A percentile compares a stretch with the other conserved stretches of the same genome.
Evolutionary conservation across 768 basidiomycete species (phyloP).

Genomic region (Boletus rex-veris): DNA sequence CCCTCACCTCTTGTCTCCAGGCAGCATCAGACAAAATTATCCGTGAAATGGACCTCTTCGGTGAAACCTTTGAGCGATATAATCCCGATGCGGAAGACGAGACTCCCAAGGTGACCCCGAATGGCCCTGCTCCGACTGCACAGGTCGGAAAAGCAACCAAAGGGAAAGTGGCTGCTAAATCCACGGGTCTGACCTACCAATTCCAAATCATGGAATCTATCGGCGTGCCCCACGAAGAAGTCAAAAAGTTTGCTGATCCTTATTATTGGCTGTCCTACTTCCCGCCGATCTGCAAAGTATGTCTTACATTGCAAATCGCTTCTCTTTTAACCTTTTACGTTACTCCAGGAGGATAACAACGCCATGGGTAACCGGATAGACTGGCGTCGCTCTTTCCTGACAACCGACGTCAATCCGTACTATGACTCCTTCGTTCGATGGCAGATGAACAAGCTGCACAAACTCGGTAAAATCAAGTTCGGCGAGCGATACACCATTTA

Average conservation of each 20-base stretch:
- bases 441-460: slow-evolving; percentile 93
- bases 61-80: slow-evolving; percentile 73
- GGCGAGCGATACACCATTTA: slow-evolving; percentile 98
- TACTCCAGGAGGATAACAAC: slow-evolving; percentile 62
- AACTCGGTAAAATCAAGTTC: slow-evolving; percentile 91
- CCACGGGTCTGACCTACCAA: slow-evolving; percentile 91
- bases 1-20: slow-evolving; percentile 37
- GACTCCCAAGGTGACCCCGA: slow-evolving; percentile 38
- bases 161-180: slow-evolving; percentile 90
- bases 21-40: slow-evolving; percentile 97
- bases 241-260: slow-evolving; percentile 97
- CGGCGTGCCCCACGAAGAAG: slow-evolving; percentile 80
- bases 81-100: slow-evolving; percentile 43
- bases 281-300: slow-evolving; percentile 88
- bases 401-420: slow-evolving; percentile 94
- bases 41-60: slow-evolving; percentile 95
- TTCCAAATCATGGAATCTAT: slow-evolving; percentile 99
- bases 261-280: slow-evolving; percentile 90
- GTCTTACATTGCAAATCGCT: slow-evolving; percentile 21
- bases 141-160: slow-evolving; percentile 86
- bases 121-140: slow-evolving; percentile 40
- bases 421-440: slow-evolving; percentile 96
- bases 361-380: slow-evolving; percentile 93
- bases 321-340: background rate
- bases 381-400: slow-evolving; percentile 93